Conservation (phyloP, 345 rosid genomes). For the Lagerstroemia speciosa region DNA sequence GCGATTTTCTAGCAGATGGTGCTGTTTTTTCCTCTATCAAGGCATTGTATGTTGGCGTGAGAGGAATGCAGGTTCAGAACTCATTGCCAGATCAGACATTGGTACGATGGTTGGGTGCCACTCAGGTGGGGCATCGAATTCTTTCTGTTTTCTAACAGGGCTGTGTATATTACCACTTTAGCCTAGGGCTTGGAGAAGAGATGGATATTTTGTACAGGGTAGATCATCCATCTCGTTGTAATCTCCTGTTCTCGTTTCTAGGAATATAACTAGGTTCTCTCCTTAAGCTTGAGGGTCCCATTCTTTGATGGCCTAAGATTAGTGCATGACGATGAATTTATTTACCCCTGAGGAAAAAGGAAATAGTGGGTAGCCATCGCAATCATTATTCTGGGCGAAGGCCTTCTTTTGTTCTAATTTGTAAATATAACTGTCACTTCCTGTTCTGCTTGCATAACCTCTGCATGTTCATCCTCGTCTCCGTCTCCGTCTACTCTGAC, state of each 20-base stretch:
- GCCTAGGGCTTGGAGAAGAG: conserved; percentile 41
- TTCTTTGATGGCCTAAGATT: conserved; percentile 36
- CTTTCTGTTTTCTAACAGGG: conserved; percentile 14
- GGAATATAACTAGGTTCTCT: conserved; percentile 2
- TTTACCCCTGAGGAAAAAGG: conserved; percentile 24
- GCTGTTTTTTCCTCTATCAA: conserved; percentile 26
- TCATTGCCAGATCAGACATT: conserved; percentile 6
- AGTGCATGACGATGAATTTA: conserved; percentile 42
- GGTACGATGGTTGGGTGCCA: background rate
- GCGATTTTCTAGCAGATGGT: conserved; percentile 28
- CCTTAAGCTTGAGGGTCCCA: conserved; percentile 15
- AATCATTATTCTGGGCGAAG: conserved; percentile 36
- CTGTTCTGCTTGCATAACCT: background rate
- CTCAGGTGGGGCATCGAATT: background rate
- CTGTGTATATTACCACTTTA: conserved; percentile 51
- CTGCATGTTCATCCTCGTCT: background rate
- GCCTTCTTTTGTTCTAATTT: conserved; percentile 4
- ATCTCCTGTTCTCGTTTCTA: conserved; percentile 17
- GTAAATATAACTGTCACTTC: background rate
- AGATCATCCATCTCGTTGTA: conserved; percentile 17
- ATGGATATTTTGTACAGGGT: conserved; percentile 54
- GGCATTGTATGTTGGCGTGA: conserved; percentile 8
- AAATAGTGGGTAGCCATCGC: conserved; percentile 6
- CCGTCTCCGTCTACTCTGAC: no score
- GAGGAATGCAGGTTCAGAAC: conserved; percentile 16